Evolutionary conservation across 2,329 filamentous ascomycete genomes (phyloP), one percentile per base, ranked within the genome.

Genomic region (Hypoxylon sp.): DNA sequence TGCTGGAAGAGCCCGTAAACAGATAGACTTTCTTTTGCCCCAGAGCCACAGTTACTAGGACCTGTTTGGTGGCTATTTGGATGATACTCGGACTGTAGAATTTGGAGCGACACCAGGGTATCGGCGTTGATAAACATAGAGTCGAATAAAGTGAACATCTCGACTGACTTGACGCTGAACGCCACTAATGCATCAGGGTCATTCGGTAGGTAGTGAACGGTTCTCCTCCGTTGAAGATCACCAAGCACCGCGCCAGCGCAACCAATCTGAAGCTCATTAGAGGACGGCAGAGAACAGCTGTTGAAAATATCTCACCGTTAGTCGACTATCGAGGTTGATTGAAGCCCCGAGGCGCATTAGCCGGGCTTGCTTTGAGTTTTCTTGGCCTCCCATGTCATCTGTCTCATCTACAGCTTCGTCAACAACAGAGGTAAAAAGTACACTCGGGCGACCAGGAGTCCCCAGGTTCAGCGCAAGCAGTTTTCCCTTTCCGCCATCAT

Each of bases 221-320:
- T 85, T 74, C 85, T 85, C 70, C 88, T 85, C 54, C 92, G 88
- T 71, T 93, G 88, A 22, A 97, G 78, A 69, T 96, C 92, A 4
- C 86, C 85, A n/a, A 98, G 79, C 2, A 98, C 80, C 24, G 94
- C 94, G n/a, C 94, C 93, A 24, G 91, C 91, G 78, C 96, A 98
- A 2, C 93, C 92, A 49, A 97, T 82, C 81, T 89, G 40, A 48
- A 3, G 22, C 16, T 22, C 4, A 48, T 76, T 58, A 74, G 70
- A 59, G 56, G 1, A 24, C 51, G 11, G 4, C 1, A 50, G 3
- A 45, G 4, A 22, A 14, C 9, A 33, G 16, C 14, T 28, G 24
- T 14, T 50, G 22, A 6, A 6, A 33, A 32, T 8, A 30, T 74
- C 80, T 70, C 75, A 92, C 90, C 2, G 93, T 92, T 11, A 91